Evolutionary conservation across 805 yeast genomes (phyloP).

Genomic region (Lachancea meyersii): DNA sequence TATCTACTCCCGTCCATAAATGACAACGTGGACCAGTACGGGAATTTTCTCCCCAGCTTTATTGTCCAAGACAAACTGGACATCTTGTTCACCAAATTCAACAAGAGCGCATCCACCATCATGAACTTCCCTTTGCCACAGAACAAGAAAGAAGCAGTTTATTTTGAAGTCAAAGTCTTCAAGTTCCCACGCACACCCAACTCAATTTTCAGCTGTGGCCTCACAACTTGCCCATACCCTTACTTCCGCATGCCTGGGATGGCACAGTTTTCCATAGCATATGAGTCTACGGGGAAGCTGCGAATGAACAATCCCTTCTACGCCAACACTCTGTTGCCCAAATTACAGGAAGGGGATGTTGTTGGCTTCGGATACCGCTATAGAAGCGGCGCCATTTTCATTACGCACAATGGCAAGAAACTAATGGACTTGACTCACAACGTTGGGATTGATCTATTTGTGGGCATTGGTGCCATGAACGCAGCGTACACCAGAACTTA

Average conservation of each 20-base stretch:
- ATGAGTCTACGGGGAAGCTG: slow-evolving; percentile 67
- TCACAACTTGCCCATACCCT: slow-evolving; percentile 70
- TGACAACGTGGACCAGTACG: slow-evolving; percentile 29
- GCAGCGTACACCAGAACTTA: slow-evolving; percentile 35
- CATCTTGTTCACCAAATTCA: slow-evolving; percentile 27
- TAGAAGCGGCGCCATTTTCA: slow-evolving; percentile 76
- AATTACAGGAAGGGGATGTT: slow-evolving; percentile 76
- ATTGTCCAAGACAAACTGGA: slow-evolving; percentile 32
- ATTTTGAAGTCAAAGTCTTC: slow-evolving; percentile 57
- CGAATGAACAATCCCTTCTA: slow-evolving; percentile 58
- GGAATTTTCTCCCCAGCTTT: slow-evolving; percentile 33
- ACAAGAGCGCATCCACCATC: slow-evolving; percentile 29
- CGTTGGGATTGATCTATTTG: slow-evolving; percentile 41
- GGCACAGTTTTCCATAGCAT: slow-evolving; percentile 60
- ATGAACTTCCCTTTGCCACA: slow-evolving; percentile 35
- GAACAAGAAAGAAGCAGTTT: slow-evolving; percentile 56
- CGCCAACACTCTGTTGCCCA: slow-evolving; percentile 37
- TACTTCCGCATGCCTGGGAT: slow-evolving; percentile 70
- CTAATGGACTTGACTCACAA: slow-evolving; percentile 75
- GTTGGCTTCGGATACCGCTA: slow-evolving; percentile 86
- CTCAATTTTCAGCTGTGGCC: slow-evolving; percentile 56
- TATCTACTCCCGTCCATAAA: slow-evolving; percentile 32
- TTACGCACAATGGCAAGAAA: slow-evolving; percentile 90
- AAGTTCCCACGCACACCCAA: slow-evolving; percentile 33
- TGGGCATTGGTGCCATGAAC: slow-evolving; percentile 36